phyloP scores from a whole-genome alignment of 108 stramenopile genomes.

The Cyclotella distinguenda region DNA sequence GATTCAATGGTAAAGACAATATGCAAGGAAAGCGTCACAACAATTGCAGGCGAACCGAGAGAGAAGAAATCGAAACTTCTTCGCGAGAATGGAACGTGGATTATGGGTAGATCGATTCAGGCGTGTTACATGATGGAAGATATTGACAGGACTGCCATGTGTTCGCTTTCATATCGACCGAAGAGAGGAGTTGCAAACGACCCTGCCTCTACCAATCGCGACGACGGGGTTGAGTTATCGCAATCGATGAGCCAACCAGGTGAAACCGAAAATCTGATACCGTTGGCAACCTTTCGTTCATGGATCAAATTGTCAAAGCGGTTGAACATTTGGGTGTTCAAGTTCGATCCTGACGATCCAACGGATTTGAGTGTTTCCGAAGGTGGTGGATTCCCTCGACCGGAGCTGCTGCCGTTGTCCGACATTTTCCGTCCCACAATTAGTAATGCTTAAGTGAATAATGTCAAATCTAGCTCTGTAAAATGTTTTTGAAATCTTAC shows the following conservation, averaged over 20 bases:
- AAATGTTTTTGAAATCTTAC: no score
- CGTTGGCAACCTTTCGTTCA: conserved; percentile 42
- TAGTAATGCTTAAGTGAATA: no score
- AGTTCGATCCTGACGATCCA: conserved; percentile 42
- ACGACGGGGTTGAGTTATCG: background rate
- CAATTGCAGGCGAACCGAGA: conserved; percentile 5
- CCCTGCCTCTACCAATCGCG: background rate
- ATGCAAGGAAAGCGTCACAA: background rate
- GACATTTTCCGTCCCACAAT: conserved; percentile 58
- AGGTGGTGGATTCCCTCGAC: conserved; percentile 54
- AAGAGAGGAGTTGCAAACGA: background rate
- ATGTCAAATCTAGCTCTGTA: no score
- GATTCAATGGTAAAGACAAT: no score
- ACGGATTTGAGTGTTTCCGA: conserved; percentile 44
- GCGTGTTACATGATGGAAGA: conserved; percentile 46
- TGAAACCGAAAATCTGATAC: conserved; percentile 22
- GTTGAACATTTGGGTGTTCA: conserved; percentile 52
- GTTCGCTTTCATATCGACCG: conserved; percentile 10
- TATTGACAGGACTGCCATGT: conserved; percentile 15
- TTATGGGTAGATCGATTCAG: conserved; percentile 46
- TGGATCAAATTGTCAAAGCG: conserved; percentile 54
- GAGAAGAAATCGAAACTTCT: conserved; percentile 39
- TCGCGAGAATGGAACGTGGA: conserved; percentile 37
- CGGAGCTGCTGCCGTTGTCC: conserved; percentile 50
- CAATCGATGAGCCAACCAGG: background rate